These are phyloP conservation scores for Lichtheimia ornata DNA, from an alignment of 371 early-diverging fungal species.

Conservation along the genomic window DNA sequence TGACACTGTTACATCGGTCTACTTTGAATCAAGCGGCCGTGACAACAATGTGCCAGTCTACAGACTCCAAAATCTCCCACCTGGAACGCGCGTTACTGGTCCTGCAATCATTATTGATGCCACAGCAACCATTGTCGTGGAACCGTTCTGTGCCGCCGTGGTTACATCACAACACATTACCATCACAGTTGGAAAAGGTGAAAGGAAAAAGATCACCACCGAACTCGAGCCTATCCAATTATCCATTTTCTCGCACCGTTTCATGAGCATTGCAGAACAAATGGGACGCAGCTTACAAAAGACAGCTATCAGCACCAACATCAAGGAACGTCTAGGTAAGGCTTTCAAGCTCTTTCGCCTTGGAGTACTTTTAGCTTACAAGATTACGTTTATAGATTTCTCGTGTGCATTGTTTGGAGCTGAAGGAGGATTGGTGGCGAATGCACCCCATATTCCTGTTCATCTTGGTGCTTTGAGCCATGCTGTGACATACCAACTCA, in stretches of 20 bases:
- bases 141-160: conserved; percentile 75
- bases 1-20: conserved; percentile 59
- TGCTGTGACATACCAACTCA: conserved; percentile 90
- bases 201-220: conserved; percentile 50
- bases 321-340: conserved; percentile 83
- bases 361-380: too few species aligned
- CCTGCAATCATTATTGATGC: conserved; percentile 90
- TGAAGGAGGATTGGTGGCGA: conserved; percentile 87
- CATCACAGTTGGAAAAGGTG: conserved; percentile 60
- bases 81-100: conserved; percentile 75
- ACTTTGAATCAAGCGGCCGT: conserved; percentile 76
- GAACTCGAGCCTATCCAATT: conserved; percentile 85
- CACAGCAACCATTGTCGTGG: conserved; percentile 87
- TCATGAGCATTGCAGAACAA: conserved; percentile 98
- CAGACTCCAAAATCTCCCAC: conserved; percentile 56
- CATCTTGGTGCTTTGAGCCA: conserved; percentile 94
- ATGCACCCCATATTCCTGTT: conserved; percentile 95
- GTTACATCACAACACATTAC: conserved; percentile 82
- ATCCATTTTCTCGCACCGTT: conserved; percentile 92
- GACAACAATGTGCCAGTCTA: conserved; percentile 76
- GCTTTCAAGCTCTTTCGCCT: background rate
- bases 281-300: conserved; percentile 95
- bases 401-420: conserved; percentile 96
- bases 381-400: conserved; percentile 68
- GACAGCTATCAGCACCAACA: conserved; percentile 94